Percentiles rank a stretch among this genome's conserved stretches.
phyloP scores from a whole-genome alignment of 176 grass and related monocot species.

The Leersia perrieri region DNA sequence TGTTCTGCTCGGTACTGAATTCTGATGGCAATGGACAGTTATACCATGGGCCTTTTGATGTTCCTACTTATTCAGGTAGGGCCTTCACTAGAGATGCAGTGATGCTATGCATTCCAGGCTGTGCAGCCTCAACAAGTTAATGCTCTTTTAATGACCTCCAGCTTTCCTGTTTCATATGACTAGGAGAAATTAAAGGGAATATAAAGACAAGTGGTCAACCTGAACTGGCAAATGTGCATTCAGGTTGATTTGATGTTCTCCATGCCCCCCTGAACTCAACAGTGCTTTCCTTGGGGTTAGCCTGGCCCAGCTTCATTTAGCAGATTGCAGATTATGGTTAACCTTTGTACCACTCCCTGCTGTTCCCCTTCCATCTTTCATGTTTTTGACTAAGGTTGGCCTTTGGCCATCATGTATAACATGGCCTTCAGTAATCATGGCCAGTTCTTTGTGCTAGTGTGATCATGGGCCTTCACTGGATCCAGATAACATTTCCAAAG shows the following conservation, averaged over 20 bases:
- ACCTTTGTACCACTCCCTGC: slow-evolving; percentile 26
- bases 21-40: background rate
- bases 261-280: slow-evolving; percentile 32
- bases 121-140: background rate
- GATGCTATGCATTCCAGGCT: background rate
- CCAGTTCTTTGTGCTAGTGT: slow-evolving; percentile 10
- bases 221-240: slow-evolving; percentile 4
- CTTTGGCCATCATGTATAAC: slow-evolving; percentile 21
- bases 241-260: slow-evolving; percentile 48
- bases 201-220: slow-evolving; percentile 27
- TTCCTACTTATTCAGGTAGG: too few relatives aligned
- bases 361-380: slow-evolving; percentile 24
- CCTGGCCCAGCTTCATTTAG: slow-evolving; percentile 34
- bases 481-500: slow-evolving; percentile 33
- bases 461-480: slow-evolving; percentile 21
- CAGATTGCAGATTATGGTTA: slow-evolving; percentile 5
- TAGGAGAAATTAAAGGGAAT: background rate
- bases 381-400: slow-evolving; percentile 23
- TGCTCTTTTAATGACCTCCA: background rate
- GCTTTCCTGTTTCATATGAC: background rate
- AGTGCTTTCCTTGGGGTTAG: slow-evolving; percentile 13
- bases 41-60: background rate
- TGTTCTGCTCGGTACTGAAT: background rate
- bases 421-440: slow-evolving; percentile 33
- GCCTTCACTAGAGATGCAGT: background rate